phyloP scores from a whole-genome alignment of 257 asterid species.

The Mitragyna speciosa region DNA sequence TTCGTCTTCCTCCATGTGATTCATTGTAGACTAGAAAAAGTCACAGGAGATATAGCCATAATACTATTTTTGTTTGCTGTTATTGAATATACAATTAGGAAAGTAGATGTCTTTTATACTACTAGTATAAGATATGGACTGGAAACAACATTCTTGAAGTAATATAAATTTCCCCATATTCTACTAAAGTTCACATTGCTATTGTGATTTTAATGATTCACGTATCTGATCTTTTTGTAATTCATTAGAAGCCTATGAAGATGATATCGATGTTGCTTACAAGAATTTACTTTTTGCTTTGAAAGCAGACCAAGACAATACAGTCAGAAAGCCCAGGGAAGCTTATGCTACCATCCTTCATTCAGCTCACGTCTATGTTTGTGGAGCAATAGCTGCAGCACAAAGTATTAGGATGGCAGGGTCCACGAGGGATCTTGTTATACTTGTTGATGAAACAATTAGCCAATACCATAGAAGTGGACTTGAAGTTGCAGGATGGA shows the following conservation, averaged over 20 bases:
- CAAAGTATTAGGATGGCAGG: slow-evolving; percentile 87
- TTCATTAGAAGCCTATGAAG: background rate
- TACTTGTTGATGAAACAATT: slow-evolving; percentile 78
- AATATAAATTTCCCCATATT: no score
- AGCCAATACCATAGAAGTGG: slow-evolving; percentile 73
- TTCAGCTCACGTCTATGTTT: slow-evolving; percentile 80
- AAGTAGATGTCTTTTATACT: background rate
- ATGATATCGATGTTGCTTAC: background rate
- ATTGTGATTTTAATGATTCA: background rate
- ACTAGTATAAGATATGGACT: no score
- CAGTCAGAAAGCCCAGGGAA: slow-evolving; percentile 51
- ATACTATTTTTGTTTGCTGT: background rate
- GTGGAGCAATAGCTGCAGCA: slow-evolving; percentile 94
- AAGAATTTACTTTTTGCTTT: background rate
- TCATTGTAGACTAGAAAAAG: background rate
- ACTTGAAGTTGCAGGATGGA: slow-evolving; percentile 91
- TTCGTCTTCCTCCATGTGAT: background rate
- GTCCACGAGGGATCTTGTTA: slow-evolving; percentile 79
- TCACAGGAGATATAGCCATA: background rate
- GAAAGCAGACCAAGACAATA: slow-evolving; percentile 40
- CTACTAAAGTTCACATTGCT: no score
- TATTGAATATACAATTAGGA: background rate
- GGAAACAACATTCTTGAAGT: no score
- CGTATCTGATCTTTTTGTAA: background rate
- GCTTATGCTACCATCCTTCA: slow-evolving; percentile 94